phyloP scores from a whole-genome alignment of 176 grass and related monocot species.

The Oryza glumipatula region DNA sequence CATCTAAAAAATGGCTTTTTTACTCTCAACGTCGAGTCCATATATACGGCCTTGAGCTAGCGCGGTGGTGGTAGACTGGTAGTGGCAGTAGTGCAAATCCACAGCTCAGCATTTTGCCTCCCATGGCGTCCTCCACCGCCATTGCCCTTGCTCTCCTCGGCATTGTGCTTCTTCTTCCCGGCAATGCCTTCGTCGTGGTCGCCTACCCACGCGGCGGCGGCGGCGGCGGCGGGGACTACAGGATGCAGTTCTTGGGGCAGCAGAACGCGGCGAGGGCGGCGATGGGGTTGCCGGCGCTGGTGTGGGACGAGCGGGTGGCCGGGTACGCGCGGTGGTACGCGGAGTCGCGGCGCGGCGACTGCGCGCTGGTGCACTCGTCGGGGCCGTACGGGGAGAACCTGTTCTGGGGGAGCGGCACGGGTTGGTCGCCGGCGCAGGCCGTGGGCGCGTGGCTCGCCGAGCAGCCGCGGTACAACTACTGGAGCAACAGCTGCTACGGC shows the following conservation, averaged over 20 bases:
- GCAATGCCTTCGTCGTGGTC: conserved; percentile 7
- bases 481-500: conserved; percentile 63
- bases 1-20: not conserved
- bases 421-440: conserved; percentile 62
- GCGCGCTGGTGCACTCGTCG: conserved; percentile 74
- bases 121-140: conserved; percentile 38
- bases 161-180: conserved; percentile 28
- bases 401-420: conserved; percentile 76
- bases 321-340: conserved; percentile 69
- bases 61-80: not conserved
- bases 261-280: conserved; percentile 60
- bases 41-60: conserved; percentile 15
- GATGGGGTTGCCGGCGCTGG: conserved; percentile 48
- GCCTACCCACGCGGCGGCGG: conserved; percentile 10
- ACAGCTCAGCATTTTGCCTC: not conserved
- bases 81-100: not conserved
- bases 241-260: conserved; percentile 52
- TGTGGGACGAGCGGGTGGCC: conserved; percentile 62
- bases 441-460: conserved; percentile 71
- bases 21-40: not conserved
- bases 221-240: conserved; percentile 29
- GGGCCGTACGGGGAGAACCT: conserved; percentile 88
- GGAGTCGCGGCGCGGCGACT: conserved; percentile 59
- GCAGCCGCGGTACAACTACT: conserved; percentile 64
- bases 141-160: not conserved